Evolutionary conservation across 345 rosid genomes (phyloP).

Genomic region (Salix dunnii): DNA sequence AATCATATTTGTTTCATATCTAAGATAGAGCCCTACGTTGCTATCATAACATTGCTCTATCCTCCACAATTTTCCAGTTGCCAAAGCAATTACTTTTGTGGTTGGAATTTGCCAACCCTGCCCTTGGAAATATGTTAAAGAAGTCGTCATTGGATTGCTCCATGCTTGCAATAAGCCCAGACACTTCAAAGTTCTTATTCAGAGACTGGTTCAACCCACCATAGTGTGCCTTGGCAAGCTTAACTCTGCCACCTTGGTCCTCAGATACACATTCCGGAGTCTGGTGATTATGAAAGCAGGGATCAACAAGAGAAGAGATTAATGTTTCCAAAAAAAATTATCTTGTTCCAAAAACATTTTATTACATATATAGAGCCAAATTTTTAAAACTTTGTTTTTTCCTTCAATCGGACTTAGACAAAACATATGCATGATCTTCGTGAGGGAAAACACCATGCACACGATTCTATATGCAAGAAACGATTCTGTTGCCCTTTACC

Average conservation of each 20-base stretch:
- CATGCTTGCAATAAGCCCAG: slow-evolving; percentile 22
- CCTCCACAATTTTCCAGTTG: background rate
- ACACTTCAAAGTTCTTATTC: slow-evolving; percentile 15
- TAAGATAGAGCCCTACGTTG: too few relatives aligned
- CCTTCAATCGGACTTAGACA: too few relatives aligned
- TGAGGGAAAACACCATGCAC: too few relatives aligned
- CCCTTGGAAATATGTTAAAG: slow-evolving; percentile 16
- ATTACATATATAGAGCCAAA: too few relatives aligned
- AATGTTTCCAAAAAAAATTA: background rate
- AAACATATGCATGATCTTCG: too few relatives aligned
- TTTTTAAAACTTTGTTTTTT: too few relatives aligned
- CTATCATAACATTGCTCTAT: background rate
- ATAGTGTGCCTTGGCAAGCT: slow-evolving; percentile 18
- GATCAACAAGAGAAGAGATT: background rate
- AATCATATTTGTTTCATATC: too few relatives aligned
- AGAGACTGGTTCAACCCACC: slow-evolving; percentile 10
- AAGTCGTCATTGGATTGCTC: slow-evolving; percentile 20
- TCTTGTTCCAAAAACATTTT: too few relatives aligned
- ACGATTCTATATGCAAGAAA: too few relatives aligned
- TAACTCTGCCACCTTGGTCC: slow-evolving; percentile 20
- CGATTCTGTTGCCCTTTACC: too few relatives aligned
- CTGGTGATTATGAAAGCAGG: background rate
- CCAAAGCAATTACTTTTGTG: background rate
- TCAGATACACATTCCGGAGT: slow-evolving; percentile 5
- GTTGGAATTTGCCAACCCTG: slow-evolving; percentile 8